phyloP scores from a whole-genome alignment of 176 grass and related monocot genomes.

The Neostapfia colusana region DNA sequence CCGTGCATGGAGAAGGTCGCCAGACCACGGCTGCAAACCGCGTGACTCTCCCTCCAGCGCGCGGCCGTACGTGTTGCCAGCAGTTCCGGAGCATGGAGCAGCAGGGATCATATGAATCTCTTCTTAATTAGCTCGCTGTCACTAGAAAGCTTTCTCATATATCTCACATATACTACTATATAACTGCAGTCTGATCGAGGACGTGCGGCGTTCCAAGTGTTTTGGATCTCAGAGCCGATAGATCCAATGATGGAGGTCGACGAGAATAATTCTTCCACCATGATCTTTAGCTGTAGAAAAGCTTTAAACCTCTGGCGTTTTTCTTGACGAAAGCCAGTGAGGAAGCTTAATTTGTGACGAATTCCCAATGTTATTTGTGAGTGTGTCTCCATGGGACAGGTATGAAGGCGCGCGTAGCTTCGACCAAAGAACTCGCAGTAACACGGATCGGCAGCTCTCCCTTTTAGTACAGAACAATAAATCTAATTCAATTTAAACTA shows the following conservation, averaged over 20 bases:
- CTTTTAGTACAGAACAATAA: too few relatives aligned
- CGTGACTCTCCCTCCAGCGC: neutral
- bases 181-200: too few relatives aligned
- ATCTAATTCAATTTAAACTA: too few relatives aligned
- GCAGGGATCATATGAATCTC: neutral
- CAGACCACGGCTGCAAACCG: neutral
- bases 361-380: neutral
- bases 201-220: neutral
- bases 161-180: too few relatives aligned
- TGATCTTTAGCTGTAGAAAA: neutral
- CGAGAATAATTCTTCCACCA: neutral
- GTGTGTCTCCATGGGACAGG: neutral
- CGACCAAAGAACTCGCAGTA: neutral
- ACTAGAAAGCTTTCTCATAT: neutral
- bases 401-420: constrained; percentile 2
- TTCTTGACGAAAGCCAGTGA: neutral
- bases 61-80: too few relatives aligned
- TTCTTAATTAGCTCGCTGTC: neutral
- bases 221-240: neutral
- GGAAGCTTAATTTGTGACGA: neutral
- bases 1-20: neutral
- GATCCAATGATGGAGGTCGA: neutral
- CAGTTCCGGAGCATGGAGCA: neutral
- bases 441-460: neutral
- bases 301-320: neutral